These are phyloP conservation scores for Ogataea siamensis DNA, from an alignment of 805 yeast genomes.

Conservation along the genomic window DNA sequence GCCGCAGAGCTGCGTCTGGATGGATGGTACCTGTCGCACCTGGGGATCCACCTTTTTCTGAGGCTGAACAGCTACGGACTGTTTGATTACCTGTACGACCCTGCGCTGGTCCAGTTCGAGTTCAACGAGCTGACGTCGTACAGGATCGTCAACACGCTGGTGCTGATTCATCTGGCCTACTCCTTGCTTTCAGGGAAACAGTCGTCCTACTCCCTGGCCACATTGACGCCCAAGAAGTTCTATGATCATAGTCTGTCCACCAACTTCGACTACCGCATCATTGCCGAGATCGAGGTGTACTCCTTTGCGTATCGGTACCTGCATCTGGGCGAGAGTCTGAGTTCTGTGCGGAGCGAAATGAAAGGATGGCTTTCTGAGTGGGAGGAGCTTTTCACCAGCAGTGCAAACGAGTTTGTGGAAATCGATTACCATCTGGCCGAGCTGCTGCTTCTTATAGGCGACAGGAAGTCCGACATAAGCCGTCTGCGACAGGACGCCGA, in stretches of 20 bases:
- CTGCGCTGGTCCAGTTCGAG: slow-evolving; percentile 21
- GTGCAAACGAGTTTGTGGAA: slow-evolving; percentile 71
- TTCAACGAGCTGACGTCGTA: slow-evolving; percentile 53
- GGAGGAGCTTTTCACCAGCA: slow-evolving; percentile 66
- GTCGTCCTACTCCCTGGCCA: slow-evolving; percentile 36
- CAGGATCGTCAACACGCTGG: slow-evolving; percentile 70
- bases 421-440: slow-evolving; percentile 64
- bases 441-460: slow-evolving; percentile 41
- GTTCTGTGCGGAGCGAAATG: slow-evolving; percentile 38
- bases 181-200: slow-evolving; percentile 57
- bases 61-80: slow-evolving; percentile 49
- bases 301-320: slow-evolving; percentile 56
- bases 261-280: slow-evolving; percentile 80
- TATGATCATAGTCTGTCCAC: slow-evolving; percentile 59
- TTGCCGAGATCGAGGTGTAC: slow-evolving; percentile 67
- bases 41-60: slow-evolving; percentile 62
- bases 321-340: slow-evolving; percentile 34
- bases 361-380: slow-evolving; percentile 64
- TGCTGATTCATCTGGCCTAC: slow-evolving; percentile 63
- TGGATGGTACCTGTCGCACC: slow-evolving; percentile 66
- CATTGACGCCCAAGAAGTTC: slow-evolving; percentile 40
- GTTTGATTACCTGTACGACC: slow-evolving; percentile 29
- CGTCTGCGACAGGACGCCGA: slow-evolving; percentile 11
- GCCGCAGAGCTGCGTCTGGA: slow-evolving; percentile 48
- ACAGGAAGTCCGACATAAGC: slow-evolving; percentile 8